Conservation (phyloP, 805 yeast genomes). For the Hagleromyces aurorensis region DNA sequence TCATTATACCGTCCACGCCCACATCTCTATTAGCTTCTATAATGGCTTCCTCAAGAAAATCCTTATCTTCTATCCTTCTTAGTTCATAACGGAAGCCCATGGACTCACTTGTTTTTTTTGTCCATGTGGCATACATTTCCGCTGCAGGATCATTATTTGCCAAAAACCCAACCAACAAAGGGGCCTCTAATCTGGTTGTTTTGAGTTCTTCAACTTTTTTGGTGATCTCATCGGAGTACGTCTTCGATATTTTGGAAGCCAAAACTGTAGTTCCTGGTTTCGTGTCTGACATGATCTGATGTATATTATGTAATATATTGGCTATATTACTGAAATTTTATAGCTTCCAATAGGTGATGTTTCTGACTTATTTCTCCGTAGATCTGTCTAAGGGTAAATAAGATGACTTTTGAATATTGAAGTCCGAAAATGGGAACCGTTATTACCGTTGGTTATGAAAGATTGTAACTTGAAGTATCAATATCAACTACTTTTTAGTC, state of each 20-base stretch:
- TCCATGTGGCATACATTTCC: conserved; percentile 91
- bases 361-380: no score
- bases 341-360: no score
- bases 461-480: no score
- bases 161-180: conserved; percentile 80
- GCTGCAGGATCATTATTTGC: conserved; percentile 97
- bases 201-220: conserved; percentile 44
- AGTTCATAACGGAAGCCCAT: conserved; percentile 83
- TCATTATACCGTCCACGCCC: conserved; percentile 83
- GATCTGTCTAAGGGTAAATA: no score
- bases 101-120: conserved; percentile 79
- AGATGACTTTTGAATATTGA: no score
- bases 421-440: no score
- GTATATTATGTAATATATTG: no score
- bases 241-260: conserved; percentile 82
- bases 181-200: conserved; percentile 37
- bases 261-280: conserved; percentile 68
- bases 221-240: conserved; percentile 65
- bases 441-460: no score
- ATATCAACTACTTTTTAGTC: no score
- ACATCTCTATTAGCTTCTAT: conserved; percentile 75
- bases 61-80: conserved; percentile 59
- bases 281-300: conserved; percentile 27
- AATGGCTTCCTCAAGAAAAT: conserved; percentile 75
- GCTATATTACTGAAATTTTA: no score